These are phyloP conservation scores for Ordospora pajunii DNA, from an alignment of 371 early-diverging fungal species.

Conservation along the genomic window DNA sequence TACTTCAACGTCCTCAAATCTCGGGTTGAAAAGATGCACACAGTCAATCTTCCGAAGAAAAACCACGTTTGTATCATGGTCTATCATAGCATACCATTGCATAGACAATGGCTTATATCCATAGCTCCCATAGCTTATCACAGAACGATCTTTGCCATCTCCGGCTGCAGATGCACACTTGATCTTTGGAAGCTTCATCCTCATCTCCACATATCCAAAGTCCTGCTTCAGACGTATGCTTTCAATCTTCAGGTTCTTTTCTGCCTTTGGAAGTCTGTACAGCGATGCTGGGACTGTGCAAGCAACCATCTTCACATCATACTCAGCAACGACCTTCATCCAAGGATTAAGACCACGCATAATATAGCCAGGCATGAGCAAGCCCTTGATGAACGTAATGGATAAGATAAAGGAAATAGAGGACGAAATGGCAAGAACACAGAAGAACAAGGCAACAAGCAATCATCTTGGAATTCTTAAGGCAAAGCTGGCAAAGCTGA, in stretches of 20 bases:
- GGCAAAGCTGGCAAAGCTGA: constrained; percentile 80
- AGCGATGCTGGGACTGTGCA: not conserved
- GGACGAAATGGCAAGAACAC: constrained; percentile 74
- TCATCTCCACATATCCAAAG: constrained; percentile 3
- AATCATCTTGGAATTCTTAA: constrained; percentile 89
- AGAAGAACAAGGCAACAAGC: constrained; percentile 88
- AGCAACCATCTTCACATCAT: not conserved
- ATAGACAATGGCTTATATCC: not conserved
- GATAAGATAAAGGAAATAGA: constrained; percentile 65
- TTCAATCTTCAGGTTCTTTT: not conserved
- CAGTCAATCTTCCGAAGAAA: not conserved
- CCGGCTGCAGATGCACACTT: not conserved
- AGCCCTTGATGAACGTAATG: constrained; percentile 48
- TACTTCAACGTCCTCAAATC: not conserved
- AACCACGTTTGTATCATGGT: not conserved
- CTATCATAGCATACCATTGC: not conserved
- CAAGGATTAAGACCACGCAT: not conserved
- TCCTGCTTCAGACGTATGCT: not conserved
- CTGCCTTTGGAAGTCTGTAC: not conserved
- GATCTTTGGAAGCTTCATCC: not conserved
- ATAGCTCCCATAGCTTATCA: not conserved
- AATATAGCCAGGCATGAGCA: not conserved
- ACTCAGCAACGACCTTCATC: not conserved
- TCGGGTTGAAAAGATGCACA: constrained; percentile 2
- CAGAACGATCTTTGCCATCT: not conserved